Base-by-base conservation (phyloP, 1,139 yeast genomes). In the Citeromyces hawaiiensis region DNA sequence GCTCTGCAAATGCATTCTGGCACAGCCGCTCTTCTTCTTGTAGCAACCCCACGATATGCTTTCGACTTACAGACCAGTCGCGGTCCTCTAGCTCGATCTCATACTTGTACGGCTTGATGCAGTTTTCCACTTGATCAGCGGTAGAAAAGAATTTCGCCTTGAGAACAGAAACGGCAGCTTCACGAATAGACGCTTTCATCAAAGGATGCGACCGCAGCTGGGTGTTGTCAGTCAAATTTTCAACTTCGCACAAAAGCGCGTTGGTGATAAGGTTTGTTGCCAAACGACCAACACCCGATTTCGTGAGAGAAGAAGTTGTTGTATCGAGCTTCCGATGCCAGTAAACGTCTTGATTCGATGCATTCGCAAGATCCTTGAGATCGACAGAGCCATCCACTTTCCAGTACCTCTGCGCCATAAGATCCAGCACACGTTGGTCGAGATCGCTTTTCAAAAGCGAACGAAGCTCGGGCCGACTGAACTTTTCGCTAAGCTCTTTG, bases 51-150 rank as follows among this genome's bases (percentile, higher is more conserved):
- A 76, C 72, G 0, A 97, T 72, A 53, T 83, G 94, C 25, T 83
- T 94, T 46, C 85, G 75, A 34, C 96, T 80, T 11, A 72, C 56
- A 33, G 68, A 63, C 99, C 99, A 93, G 56, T 93, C 98, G 36
- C 96, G 70, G 52, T 87, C 95, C 53, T 91, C 98, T 37, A 91
- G 74, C 55, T 93, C 98, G 45, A 93, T 88, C 55, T 93, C 98
- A 57, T 91, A 91, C 60, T 93, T 93, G 62, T 81, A 91, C 2
- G 98, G 98, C 57, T 93, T 93, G 53, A 93, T 88, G 62, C 97
- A 88, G 58, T 91, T 93, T 54, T 93, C 99, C 13, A 93, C 98
- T 56, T 93, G 98, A 56, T 93, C 98, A 0, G 98, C 94, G 0
- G 98, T 91, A 1, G 95, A 81, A 48, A 81, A 86, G 55, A 74